Evolutionary conservation across 1,139 yeast species (phyloP), one percentile per base, ranked within the genome.

Genomic region (Yamadazyma conglobata): DNA sequence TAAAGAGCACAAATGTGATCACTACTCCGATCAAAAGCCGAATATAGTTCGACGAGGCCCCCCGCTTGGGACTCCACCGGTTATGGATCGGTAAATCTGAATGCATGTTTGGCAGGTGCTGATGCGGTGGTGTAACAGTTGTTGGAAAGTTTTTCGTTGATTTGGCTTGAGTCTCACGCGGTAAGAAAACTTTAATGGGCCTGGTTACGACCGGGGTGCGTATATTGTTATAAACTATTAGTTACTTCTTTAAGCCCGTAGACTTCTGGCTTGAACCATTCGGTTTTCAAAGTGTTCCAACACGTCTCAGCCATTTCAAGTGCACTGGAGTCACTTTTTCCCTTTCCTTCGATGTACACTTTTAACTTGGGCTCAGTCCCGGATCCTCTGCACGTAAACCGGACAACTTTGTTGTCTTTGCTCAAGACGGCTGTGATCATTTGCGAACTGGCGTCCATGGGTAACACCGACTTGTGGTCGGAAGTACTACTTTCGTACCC

Each of bases 281-380:
- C 64, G 0, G 39, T 37, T 36, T 57, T 63, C 25, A 89, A 58
- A 1, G 68, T 50, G 5, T 64, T 57, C 96, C 96, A 89, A n/a
- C 87, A 82, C 17, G 62, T 56, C 9, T 57, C 55, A 0, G 95
- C 91, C 9, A 81, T 50, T 0, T 33, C 42, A 2, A 46, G 39
- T 0, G 96, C 86, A 5, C 52, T 46, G 2, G 43, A 49, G 27
- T 71, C 81, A 8, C 47, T 43, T 4, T 42, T 36, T 0, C 85
- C 71, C 23, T 57, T 58, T 0, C 94, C 95, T 52, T 91, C 97
- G 25, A 91, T 80, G 57, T 91, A 91, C 1, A 89, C 86, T 55
- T 91, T 91, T 39, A 91, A 64, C 50, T 91, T 91, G 3, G 97
- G 97, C 52, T 91, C 98, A 0, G 98, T 91, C 7, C 98, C 98